phyloP scores from a whole-genome alignment of 2,329 filamentous ascomycete genomes.

The Lecanicillium sp. region DNA sequence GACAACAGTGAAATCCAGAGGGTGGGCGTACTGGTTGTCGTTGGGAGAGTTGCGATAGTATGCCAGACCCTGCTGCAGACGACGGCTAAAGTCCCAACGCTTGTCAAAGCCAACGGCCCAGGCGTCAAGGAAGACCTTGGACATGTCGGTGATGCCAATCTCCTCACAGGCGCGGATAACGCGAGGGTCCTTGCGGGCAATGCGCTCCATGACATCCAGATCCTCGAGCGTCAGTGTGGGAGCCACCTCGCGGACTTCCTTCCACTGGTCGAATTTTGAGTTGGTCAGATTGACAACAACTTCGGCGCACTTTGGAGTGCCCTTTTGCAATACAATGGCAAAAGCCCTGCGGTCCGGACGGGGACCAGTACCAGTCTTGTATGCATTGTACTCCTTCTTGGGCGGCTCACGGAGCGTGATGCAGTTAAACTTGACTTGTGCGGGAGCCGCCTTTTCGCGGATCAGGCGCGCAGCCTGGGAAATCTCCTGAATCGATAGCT shows the following conservation, averaged over 20 bases:
- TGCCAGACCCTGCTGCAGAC: constrained; percentile 73
- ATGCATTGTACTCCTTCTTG: constrained; percentile 56
- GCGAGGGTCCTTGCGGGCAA: constrained; percentile 59
- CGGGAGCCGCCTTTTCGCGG: constrained; percentile 25
- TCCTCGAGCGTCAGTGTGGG: constrained; percentile 68
- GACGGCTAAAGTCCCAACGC: constrained; percentile 61
- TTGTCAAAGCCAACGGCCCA: constrained; percentile 82
- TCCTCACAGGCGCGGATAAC: constrained; percentile 72
- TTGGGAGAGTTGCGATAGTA: constrained; percentile 68
- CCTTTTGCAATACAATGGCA: constrained; percentile 37
- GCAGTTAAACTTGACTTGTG: constrained; percentile 44
- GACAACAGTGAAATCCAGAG: constrained; percentile 39
- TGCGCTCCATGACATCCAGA: constrained; percentile 62
- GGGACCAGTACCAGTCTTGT: constrained; percentile 39
- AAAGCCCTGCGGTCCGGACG: constrained; percentile 41
- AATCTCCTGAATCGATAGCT: constrained; percentile 47
- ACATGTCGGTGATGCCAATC: constrained; percentile 71
- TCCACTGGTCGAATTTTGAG: constrained; percentile 32
- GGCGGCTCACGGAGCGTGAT: constrained; percentile 58
- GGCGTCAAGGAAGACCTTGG: constrained; percentile 76
- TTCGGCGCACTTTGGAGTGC: constrained; percentile 34
- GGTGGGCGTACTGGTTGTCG: constrained; percentile 56
- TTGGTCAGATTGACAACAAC: constrained; percentile 40
- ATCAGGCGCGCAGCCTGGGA: constrained; percentile 39
- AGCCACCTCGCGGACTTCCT: constrained; percentile 36